Base-by-base conservation (phyloP, 345 rosid species). In the Brassica cretica region DNA sequence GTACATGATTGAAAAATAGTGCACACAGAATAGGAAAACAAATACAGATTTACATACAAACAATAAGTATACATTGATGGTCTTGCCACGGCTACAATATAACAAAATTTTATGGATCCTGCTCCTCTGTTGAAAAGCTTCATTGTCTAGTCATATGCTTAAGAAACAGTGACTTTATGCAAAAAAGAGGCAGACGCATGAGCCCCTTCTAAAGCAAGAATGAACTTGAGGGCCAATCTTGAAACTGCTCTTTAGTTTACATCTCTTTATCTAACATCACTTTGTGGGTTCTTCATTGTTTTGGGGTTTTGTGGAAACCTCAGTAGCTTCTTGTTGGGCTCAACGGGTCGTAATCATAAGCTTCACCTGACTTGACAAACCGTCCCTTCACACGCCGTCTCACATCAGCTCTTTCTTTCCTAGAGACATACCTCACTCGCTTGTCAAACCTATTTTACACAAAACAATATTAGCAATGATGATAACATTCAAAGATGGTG, bases 351-450 rank as follows among this genome's bases (percentile, higher is more conserved):
- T 90, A 94, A 77, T 94, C 98, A 80, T 88, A 94, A 70, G 85
- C 92, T 71, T 92, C 98, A 25, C 98, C 97, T 0, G 97, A 91
- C 84, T 94, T 94, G 46, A 94, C 92, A 64, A 94, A 94, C 16
- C 98, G 82, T 33, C 98, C 98, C 81, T 92, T 94, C 77, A 88
- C 98, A 9, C 98, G 93, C 85, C 81, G 90, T 80, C 98, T 86
- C 44, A 90, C 96, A 70, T 94, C 97, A 67, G 98, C 97, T 78
- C 98, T 88, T 78, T 78, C 77, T 78, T 66, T 73, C 41, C 73
- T 60, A 32, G 71, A 92, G 68, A 89, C 97, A 75, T 94, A 94
- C 74, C 98, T 87, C 74, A 90, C 95, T 74, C 58, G 85, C 88
- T 89, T 92, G 69, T 87, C 95, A 85, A 94, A 94, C 92, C 98